Percentiles rank a stretch among this genome's conserved stretches.
Evolutionary conservation across 768 basidiomycete species (phyloP).

Genomic region (Amanita pallidorosea): DNA sequence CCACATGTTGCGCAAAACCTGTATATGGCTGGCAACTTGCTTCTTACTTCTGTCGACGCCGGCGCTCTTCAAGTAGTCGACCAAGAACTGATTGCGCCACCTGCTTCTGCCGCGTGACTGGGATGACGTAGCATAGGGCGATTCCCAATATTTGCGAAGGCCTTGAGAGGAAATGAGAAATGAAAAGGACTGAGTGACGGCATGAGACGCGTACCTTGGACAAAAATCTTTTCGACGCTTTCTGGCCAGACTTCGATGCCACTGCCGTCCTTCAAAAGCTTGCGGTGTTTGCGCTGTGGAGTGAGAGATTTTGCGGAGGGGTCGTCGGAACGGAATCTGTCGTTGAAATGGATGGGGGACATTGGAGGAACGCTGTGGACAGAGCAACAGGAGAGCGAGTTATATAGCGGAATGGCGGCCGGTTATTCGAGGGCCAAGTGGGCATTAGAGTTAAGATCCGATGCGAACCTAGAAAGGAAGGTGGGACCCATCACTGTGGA

Average conservation of each 20-base stretch:
- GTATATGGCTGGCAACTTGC: conserved; percentile 84
- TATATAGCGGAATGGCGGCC: conserved; percentile 14
- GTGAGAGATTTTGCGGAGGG: conserved; percentile 35
- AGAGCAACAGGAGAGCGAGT: conserved; percentile 6
- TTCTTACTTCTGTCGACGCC: conserved; percentile 73
- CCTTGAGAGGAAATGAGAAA: conserved; percentile 26
- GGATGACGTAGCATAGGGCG: conserved; percentile 68
- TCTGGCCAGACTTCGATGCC: conserved; percentile 83
- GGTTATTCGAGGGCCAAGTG: conserved; percentile 15
- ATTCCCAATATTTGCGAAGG: conserved; percentile 69
- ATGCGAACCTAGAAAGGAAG: conserved; percentile 38
- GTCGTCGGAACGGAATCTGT: conserved; percentile 18
- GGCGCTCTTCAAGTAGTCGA: conserved; percentile 63
- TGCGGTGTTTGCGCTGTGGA: conserved; percentile 73
- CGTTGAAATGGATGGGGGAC: conserved; percentile 15
- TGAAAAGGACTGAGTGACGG: not conserved
- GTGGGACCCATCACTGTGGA: conserved; percentile 37
- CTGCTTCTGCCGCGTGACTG: conserved; percentile 65
- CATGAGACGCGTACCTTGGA: conserved; percentile 40
- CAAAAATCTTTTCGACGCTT: conserved; percentile 64
- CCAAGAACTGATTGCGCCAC: conserved; percentile 80
- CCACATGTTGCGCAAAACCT: conserved; percentile 82
- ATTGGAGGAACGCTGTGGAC: conserved; percentile 12
- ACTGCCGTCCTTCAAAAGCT: conserved; percentile 69
- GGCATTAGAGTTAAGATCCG: conserved; percentile 36